Conservation (phyloP, 176 grass and related monocot species). For the Aegilops bicornis region DNA sequence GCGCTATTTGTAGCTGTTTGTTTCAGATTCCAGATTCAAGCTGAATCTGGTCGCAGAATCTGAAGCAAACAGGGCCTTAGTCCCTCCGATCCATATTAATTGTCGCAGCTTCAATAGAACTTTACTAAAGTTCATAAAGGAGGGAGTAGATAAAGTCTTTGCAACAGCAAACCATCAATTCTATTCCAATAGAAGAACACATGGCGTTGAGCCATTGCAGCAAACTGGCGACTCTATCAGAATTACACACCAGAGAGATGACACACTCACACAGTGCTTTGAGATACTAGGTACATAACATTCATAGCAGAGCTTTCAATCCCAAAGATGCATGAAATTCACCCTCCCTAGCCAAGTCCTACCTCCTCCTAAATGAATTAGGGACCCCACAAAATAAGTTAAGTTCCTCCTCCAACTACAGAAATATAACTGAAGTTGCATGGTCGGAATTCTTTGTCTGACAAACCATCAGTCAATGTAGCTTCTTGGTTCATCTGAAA, state of each 20-base stretch:
- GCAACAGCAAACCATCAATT: not conserved
- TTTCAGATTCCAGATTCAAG: no score
- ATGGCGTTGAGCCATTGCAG: not conserved
- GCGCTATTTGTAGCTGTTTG: no score
- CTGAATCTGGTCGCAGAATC: no score
- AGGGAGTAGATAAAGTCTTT: not conserved
- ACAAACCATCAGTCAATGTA: not conserved
- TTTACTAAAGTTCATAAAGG: no score
- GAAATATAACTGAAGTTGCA: not conserved
- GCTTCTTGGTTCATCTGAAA: conserved; percentile 19
- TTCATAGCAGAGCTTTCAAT: not conserved
- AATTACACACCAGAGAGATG: not conserved
- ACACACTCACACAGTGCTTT: not conserved
- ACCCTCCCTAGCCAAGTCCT: not conserved
- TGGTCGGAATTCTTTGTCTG: not conserved
- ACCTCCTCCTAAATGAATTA: not conserved
- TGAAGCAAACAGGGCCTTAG: no score
- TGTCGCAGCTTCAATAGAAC: no score
- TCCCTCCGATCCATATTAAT: no score
- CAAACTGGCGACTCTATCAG: not conserved
- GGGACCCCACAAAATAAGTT: not conserved
- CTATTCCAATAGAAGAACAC: not conserved
- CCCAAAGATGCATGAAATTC: not conserved
- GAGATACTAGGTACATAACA: not conserved
- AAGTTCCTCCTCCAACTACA: not conserved